A percentile compares a stretch with the other conserved stretches of the same genome.
phyloP scores from a whole-genome alignment of 2,329 filamentous ascomycete species.

The Venturia asperata region DNA sequence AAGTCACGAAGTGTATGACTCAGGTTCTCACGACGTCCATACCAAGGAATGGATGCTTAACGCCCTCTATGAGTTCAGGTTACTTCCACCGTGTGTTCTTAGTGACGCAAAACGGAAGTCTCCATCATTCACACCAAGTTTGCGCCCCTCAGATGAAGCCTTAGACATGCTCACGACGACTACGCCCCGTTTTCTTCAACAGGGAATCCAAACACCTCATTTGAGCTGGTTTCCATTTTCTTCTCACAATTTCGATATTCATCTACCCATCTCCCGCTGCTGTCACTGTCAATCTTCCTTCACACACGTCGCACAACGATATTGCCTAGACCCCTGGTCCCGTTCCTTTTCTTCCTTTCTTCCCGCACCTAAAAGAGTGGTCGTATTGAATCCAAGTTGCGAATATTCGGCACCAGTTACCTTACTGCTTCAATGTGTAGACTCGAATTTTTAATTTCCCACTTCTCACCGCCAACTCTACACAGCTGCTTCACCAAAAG shows the following conservation, averaged over 20 bases:
- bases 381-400: background rate
- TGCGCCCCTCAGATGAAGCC: background rate
- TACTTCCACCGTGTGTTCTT: background rate
- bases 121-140: background rate
- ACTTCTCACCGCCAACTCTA: background rate
- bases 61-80: background rate
- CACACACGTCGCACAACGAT: background rate
- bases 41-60: background rate
- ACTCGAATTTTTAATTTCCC: background rate
- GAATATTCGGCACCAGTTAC: background rate
- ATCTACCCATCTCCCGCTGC: background rate
- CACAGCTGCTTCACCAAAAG: background rate
- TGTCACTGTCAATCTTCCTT: background rate
- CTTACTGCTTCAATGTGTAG: background rate
- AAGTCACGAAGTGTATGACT: background rate
- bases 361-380: background rate
- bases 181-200: background rate
- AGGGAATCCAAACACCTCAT: background rate
- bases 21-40: background rate
- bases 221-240: background rate
- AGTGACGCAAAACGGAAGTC: background rate
- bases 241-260: background rate
- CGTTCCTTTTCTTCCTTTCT: background rate
- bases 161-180: background rate
- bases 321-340: background rate